phyloP scores from a whole-genome alignment of 352 stramenopile genomes.

The Pythium biforme region DNA sequence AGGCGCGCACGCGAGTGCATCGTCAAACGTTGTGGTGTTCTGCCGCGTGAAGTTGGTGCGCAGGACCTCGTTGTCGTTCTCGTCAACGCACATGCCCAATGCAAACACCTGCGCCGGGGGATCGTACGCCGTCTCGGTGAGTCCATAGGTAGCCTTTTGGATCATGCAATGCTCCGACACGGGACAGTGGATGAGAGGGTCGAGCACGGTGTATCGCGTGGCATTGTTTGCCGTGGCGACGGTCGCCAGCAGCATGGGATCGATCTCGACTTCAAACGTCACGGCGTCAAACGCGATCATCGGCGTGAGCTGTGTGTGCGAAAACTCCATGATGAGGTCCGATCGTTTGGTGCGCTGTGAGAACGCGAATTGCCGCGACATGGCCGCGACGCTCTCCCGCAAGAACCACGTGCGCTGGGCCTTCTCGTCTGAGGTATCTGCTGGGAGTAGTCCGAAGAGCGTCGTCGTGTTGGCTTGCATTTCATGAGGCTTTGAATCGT shows the following conservation, averaged over 20 bases:
- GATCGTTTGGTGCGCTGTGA: neutral
- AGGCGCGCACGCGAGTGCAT: neutral
- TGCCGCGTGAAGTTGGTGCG: neutral
- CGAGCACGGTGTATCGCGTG: constrained; percentile 3
- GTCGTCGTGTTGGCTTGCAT: neutral
- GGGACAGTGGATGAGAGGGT: neutral
- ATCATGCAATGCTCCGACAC: constrained; percentile 1
- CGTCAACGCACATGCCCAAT: constrained; percentile 3
- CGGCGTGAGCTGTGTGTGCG: constrained; percentile 3
- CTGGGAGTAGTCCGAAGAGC: neutral
- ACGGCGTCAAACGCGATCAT: constrained; percentile 20
- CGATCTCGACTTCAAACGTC: constrained; percentile 17
- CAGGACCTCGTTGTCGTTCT: neutral
- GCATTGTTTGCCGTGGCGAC: neutral
- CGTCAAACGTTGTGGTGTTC: neutral
- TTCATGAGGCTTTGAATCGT: neutral
- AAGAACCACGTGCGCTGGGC: constrained; percentile 1
- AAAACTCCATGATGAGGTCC: constrained; percentile 1
- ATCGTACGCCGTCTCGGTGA: neutral
- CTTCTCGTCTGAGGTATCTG: neutral
- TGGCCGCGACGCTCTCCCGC: neutral
- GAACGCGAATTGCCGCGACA: constrained; percentile 9
- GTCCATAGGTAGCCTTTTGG: neutral
- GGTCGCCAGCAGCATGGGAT: constrained; percentile 10
- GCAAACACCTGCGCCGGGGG: constrained; percentile 12